Conservation (phyloP, 805 yeast genomes). For the Metschnikowia cerradonensis region DNA sequence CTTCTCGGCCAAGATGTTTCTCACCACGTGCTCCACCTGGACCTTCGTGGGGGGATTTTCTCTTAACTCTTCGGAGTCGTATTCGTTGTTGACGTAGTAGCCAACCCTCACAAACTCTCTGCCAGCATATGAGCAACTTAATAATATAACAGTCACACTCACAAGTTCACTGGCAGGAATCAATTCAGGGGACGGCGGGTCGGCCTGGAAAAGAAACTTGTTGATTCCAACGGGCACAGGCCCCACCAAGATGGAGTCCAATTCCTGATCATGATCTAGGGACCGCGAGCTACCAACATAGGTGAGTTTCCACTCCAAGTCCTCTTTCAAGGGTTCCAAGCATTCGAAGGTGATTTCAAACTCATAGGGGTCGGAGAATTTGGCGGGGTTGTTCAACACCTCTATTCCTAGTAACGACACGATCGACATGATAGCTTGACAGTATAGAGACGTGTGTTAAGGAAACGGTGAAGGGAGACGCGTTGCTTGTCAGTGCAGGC, state of each 20-base stretch:
- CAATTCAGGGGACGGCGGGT: slow-evolving; percentile 93
- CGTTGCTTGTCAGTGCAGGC: slow-evolving; percentile 1
- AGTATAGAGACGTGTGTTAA: not conserved
- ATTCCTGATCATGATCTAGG: slow-evolving; percentile 92
- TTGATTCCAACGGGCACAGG: slow-evolving; percentile 98
- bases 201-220: slow-evolving; percentile 88
- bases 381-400: slow-evolving; percentile 92
- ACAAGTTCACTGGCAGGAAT: slow-evolving; percentile 96
- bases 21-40: slow-evolving; percentile 87
- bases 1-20: slow-evolving; percentile 93
- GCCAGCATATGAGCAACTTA: slow-evolving; percentile 90
- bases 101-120: slow-evolving; percentile 96
- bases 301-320: slow-evolving; percentile 94
- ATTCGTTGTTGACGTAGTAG: slow-evolving; percentile 95
- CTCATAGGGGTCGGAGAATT: slow-evolving; percentile 88
- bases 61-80: slow-evolving; percentile 86
- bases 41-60: slow-evolving; percentile 93
- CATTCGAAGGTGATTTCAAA: slow-evolving; percentile 98
- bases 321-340: slow-evolving; percentile 85
- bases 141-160: slow-evolving; percentile 86
- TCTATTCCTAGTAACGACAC: slow-evolving; percentile 89
- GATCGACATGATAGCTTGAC: slow-evolving; percentile 62
- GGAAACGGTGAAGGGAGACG: not conserved
- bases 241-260: slow-evolving; percentile 95
- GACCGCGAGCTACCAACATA: slow-evolving; percentile 96